Conservation (phyloP, 495 filamentous ascomycete genomes). For the Chaetomidium leptoderma region DNA sequence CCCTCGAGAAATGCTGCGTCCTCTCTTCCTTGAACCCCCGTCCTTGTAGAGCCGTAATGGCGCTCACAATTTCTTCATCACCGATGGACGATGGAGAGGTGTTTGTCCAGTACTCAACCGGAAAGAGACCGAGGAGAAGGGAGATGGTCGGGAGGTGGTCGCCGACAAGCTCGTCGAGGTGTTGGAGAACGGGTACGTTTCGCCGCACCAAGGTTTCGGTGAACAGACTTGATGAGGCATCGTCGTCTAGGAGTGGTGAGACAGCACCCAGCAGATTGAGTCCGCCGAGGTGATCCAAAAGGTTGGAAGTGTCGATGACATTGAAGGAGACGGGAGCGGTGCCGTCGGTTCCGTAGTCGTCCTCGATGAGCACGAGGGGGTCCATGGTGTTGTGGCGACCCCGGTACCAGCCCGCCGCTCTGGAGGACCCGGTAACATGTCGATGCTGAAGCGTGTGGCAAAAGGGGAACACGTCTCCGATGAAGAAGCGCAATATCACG, state of each 20-base stretch:
- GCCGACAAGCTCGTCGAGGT: constrained; percentile 22
- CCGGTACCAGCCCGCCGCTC: neutral
- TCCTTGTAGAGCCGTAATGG: neutral
- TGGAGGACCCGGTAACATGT: neutral
- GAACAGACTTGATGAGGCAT: constrained; percentile 25
- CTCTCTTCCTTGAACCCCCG: constrained; percentile 15
- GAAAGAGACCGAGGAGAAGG: constrained; percentile 25
- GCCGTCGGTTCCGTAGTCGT: constrained; percentile 12
- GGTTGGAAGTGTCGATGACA: constrained; percentile 30
- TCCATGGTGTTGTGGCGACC: constrained; percentile 6
- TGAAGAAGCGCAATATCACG: constrained; percentile 21
- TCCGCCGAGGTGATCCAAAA: constrained; percentile 19
- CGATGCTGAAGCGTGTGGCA: constrained; percentile 21
- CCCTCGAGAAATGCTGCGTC: constrained; percentile 26
- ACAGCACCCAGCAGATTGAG: constrained; percentile 28
- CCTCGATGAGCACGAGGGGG: constrained; percentile 16
- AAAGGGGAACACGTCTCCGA: constrained; percentile 26
- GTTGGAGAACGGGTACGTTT: constrained; percentile 5
- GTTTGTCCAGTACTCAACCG: constrained; percentile 29
- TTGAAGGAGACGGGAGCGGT: constrained; percentile 26
- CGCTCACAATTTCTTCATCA: constrained; percentile 18
- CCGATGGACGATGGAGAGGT: constrained; percentile 24
- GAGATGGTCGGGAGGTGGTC: constrained; percentile 22
- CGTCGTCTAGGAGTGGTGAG: constrained; percentile 21
- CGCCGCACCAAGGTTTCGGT: constrained; percentile 21